A percentile compares a stretch with the other conserved stretches of the same genome.
Conservation (phyloP, 495 filamentous ascomycete genomes). For the Penicillium cinerascens region DNA sequence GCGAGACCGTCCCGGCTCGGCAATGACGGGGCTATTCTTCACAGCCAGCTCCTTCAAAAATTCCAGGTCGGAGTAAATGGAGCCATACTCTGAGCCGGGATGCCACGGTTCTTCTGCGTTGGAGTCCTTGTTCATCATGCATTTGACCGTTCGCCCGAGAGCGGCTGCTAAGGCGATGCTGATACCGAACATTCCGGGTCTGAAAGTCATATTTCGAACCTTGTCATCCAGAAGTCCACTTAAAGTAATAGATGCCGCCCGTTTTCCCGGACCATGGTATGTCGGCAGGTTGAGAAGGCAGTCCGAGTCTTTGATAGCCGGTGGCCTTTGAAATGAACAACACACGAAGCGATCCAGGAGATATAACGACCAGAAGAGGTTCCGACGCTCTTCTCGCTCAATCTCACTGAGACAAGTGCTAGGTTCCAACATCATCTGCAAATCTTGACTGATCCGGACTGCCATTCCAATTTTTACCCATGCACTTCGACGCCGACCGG, state of each 20-base stretch:
- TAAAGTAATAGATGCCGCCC: not conserved
- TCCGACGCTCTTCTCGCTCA: slow-evolving; percentile 29
- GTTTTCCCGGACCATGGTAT: slow-evolving; percentile 1
- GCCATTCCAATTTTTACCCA: slow-evolving; percentile 36
- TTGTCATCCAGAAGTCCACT: slow-evolving; percentile 8
- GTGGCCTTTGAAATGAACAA: slow-evolving; percentile 25
- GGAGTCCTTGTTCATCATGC: slow-evolving; percentile 20
- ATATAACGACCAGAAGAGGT: slow-evolving; percentile 35
- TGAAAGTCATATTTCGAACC: not conserved
- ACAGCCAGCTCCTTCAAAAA: slow-evolving; percentile 20
- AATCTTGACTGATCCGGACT: slow-evolving; percentile 28
- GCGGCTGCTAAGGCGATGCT: slow-evolving; percentile 14
- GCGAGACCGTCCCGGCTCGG: slow-evolving; percentile 3
- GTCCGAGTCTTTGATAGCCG: slow-evolving; percentile 22
- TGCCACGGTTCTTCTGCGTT: slow-evolving; percentile 19
- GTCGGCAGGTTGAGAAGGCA: slow-evolving; percentile 23
- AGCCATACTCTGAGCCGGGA: slow-evolving; percentile 15
- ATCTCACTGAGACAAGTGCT: slow-evolving; percentile 5
- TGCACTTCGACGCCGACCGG: slow-evolving; percentile 20
- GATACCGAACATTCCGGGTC: slow-evolving; percentile 15
- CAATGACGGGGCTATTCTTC: slow-evolving; percentile 10
- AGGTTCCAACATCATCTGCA: slow-evolving; percentile 29
- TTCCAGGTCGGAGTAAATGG: slow-evolving; percentile 19
- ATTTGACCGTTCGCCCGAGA: slow-evolving; percentile 23
- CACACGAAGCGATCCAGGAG: slow-evolving; percentile 31